A percentile compares a stretch with the other conserved stretches of the same genome.
Conservation (phyloP, 78 protist species). For the Dictyostelium firmibasis region DNA sequence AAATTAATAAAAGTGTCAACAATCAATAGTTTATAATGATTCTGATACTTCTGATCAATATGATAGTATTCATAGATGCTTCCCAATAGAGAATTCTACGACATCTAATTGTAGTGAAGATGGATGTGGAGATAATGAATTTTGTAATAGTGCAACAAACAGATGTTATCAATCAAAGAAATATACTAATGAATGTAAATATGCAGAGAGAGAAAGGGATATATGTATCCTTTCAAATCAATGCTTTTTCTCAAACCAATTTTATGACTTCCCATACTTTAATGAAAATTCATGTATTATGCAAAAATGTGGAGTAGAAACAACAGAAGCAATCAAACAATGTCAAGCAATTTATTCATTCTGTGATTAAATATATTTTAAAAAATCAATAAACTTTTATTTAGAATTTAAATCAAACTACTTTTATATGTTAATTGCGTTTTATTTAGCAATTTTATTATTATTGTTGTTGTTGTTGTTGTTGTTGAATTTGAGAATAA, state of each 20-base stretch:
- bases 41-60: background rate
- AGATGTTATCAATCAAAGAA: background rate
- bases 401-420: no score
- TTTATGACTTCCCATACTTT: background rate
- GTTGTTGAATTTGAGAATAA: background rate
- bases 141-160: background rate
- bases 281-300: background rate
- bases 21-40: background rate
- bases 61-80: background rate
- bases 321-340: background rate
- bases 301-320: background rate
- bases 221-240: background rate
- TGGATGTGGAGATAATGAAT: background rate
- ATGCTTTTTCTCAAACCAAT: background rate
- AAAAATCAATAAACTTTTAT: no score
- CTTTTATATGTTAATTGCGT: no score
- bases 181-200: background rate
- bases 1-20: background rate
- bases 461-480: background rate
- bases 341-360: background rate
- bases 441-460: no score
- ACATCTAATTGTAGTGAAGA: background rate
- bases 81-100: background rate
- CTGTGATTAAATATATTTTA: background rate
- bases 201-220: background rate